A percentile compares a stretch with the other conserved stretches of the same genome.
These are phyloP conservation scores for Cladosporium sp. DNA, from an alignment of 2,329 filamentous ascomycete genomes.

Conservation along the genomic window DNA sequence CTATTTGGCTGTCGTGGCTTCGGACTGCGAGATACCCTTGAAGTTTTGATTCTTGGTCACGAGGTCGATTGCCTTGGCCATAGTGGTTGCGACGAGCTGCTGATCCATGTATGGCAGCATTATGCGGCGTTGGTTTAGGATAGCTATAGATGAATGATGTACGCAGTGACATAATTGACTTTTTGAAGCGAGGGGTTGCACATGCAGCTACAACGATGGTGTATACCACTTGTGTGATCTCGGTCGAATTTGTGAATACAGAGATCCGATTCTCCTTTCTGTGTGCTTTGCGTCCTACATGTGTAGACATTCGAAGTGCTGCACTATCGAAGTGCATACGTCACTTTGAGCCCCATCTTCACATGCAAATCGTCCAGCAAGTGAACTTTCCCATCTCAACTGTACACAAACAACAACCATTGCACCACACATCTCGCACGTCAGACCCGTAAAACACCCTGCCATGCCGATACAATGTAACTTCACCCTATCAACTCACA, in stretches of 20 bases:
- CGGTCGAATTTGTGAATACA: too few species aligned
- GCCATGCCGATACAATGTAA: slow-evolving; percentile 6
- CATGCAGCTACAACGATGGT: too few species aligned
- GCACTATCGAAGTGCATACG: background rate
- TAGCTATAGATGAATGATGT: background rate
- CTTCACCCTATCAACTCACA: background rate
- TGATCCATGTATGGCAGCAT: background rate
- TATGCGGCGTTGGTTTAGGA: background rate
- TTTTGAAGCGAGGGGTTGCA: background rate
- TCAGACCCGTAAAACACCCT: background rate
- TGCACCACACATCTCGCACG: background rate
- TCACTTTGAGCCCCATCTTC: slow-evolving; percentile 4
- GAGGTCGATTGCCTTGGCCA: too few species aligned
- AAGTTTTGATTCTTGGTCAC: too few species aligned
- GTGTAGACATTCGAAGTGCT: too few species aligned
- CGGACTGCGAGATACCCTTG: background rate
- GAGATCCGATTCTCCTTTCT: too few species aligned
- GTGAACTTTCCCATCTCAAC: background rate
- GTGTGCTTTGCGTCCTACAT: too few species aligned
- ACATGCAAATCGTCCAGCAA: slow-evolving; percentile 8
- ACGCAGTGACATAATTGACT: background rate
- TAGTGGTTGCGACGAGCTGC: background rate
- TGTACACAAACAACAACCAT: background rate
- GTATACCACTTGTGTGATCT: too few species aligned
- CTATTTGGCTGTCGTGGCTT: background rate